Percentiles rank a stretch among this genome's conserved stretches.
Evolutionary conservation across 306 rosid species (phyloP).

Genomic region (Medicago lupulina): DNA sequence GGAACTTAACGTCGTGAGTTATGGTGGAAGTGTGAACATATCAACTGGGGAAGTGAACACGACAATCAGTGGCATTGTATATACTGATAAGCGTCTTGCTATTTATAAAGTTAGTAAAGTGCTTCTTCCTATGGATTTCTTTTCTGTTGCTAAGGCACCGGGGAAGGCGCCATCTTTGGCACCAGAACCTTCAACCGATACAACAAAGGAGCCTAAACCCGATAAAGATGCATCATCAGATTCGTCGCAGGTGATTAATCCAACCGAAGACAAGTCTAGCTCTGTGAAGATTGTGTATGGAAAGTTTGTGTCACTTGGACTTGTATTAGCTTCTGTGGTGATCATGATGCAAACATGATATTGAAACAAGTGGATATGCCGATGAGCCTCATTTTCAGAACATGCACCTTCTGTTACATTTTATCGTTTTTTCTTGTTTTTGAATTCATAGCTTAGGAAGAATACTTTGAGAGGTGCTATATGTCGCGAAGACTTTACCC

Average conservation of each 20-base stretch:
- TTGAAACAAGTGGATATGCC: too few species aligned
- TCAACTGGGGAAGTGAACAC: constrained; percentile 70
- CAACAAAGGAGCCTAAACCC: neutral
- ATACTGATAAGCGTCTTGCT: constrained; percentile 66
- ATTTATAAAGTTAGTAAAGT: constrained; percentile 68
- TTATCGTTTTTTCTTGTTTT: too few species aligned
- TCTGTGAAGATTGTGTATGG: constrained; percentile 30
- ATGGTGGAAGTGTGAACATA: constrained; percentile 66
- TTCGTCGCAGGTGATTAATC: constrained; percentile 27
- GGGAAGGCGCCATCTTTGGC: constrained; percentile 47
- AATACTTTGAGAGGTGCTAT: too few species aligned
- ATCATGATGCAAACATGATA: neutral
- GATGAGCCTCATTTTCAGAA: too few species aligned
- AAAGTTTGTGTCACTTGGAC: constrained; percentile 34
- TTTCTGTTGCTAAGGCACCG: constrained; percentile 49
- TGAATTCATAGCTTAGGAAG: too few species aligned
- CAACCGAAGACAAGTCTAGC: constrained; percentile 21
- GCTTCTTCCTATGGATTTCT: constrained; percentile 62
- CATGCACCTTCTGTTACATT: too few species aligned
- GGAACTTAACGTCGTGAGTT: constrained; percentile 63
- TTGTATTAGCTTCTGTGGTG: constrained; percentile 29
- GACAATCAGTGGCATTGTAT: constrained; percentile 59
- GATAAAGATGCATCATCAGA: constrained; percentile 40
- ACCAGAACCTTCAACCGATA: constrained; percentile 42
- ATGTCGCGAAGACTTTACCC: too few species aligned